Evolutionary conservation across 2,329 filamentous ascomycete species (phyloP), one percentile per base, ranked within the genome.

Genomic region (Arthrobotrys musiformis): DNA sequence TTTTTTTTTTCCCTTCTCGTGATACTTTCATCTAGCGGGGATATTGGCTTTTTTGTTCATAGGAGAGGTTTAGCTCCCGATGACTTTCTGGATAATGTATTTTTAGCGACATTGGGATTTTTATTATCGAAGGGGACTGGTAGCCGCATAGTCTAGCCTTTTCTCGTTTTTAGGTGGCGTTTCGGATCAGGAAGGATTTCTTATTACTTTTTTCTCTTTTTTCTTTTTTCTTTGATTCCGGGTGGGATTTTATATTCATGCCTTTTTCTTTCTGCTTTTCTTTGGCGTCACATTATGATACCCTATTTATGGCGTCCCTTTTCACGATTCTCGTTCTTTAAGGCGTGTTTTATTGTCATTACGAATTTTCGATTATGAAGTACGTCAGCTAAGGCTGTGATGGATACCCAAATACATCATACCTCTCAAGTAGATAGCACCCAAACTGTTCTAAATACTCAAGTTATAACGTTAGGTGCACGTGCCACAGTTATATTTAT

Each of bases 81-180:
- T 35, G 5, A 5, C 11, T 35, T 35, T 35, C 30, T 35, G 44
- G n/a, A 42, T 9, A 26, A n/a, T 33, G 42, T 60, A 68, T n/a
- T 58, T 68, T 60, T 68, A 35, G 48, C 22, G 37, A 15, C 11
- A 24, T n/a, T n/a, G n/a, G n/a, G 44, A 22, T 13, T 48, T 48
- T 24, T 15, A 22, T 62, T 13, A 30, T 30, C 40, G 19, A 48
- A 48, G 19, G 44, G 19, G 44, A 30, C 11, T 35, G 11, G 11
- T 58, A 30, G 46, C 46, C 26, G 26, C 44, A 24, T 35, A 35
- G 30, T 35, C 30, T 28, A 50, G 22, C 30, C 46, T n/a, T 50
- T 11, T 22, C 46, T n/a, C 4, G 5, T 58, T 64, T 64, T 56
- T 33, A 33, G n/a, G 30, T 63, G 58, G 58, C 58, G 68, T 64